phyloP scores from a whole-genome alignment of 768 basidiomycete species.

The Termitomyces sp. region DNA sequence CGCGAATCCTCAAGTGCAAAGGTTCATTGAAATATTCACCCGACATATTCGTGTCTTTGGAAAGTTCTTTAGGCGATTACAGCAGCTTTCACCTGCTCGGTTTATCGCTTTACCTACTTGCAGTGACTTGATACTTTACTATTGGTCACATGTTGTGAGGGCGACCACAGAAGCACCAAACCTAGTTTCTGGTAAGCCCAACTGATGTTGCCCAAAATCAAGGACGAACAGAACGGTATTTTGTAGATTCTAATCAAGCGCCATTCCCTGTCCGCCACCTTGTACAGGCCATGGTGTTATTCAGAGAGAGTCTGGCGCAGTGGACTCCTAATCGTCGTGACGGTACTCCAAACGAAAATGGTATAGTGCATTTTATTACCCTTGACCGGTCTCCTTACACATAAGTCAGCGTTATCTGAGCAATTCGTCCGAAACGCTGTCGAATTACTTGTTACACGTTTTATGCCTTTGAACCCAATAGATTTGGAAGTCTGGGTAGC shows the following conservation, averaged over 20 bases:
- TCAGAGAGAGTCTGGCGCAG: constrained; percentile 75
- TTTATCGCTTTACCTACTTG: constrained; percentile 63
- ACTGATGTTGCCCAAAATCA: neutral
- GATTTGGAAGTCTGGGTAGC: constrained; percentile 83
- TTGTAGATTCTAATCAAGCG: constrained; percentile 53
- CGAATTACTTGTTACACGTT: constrained; percentile 70
- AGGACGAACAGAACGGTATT: neutral
- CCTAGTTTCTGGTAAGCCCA: constrained; percentile 47
- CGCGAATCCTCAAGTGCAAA: constrained; percentile 28
- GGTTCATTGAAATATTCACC: constrained; percentile 52
- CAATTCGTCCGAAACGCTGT: constrained; percentile 73
- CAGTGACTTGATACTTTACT: constrained; percentile 65
- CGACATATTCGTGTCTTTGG: constrained; percentile 69
- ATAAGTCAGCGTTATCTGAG: constrained; percentile 47
- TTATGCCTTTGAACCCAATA: constrained; percentile 76
- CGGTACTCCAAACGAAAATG: constrained; percentile 52
- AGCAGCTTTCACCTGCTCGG: constrained; percentile 50
- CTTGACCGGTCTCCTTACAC: neutral
- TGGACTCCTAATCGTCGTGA: constrained; percentile 66
- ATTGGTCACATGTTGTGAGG: constrained; percentile 75
- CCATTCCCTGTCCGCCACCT: constrained; percentile 75
- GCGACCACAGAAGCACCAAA: constrained; percentile 53
- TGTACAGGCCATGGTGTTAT: constrained; percentile 81
- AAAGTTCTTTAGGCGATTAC: constrained; percentile 74
- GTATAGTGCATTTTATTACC: constrained; percentile 26